Evolutionary conservation across 129 eudicot genomes (phyloP), one percentile per base, ranked within the genome.

Genomic region (Chrysanthemum makinoi): DNA sequence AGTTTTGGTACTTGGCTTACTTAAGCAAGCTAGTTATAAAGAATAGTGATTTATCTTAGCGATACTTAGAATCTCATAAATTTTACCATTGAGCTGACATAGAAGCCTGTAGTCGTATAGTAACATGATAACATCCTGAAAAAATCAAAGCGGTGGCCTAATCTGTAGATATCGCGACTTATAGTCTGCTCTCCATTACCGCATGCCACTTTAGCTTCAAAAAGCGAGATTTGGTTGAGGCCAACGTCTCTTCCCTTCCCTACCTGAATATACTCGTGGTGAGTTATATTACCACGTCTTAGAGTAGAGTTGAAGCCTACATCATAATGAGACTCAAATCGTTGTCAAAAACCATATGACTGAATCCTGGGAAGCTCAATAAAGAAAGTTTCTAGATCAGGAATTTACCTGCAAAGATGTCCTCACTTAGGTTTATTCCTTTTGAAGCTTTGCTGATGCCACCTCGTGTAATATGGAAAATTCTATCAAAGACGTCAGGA

Each of bases 121-220:
- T 82, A 90, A 77, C 86, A 87, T 52, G 99, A 95, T 62, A 95
- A 78, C 99, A 95, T 95, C 74, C 99, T 89, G 94, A 95, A 95
- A 82, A 95, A 95, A 77, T 95, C 99, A 80, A 95, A 95, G 72
- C 99, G 99, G 78, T 95, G 99, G 61, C 99, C 99, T 69, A 95
- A 73, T 83, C 99, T 85, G 83, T 95, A 95, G 53, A 95, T 80
- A 83, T 95, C 99, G 48, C 99, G 96, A 76, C 99, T 95, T 72
- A 95, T 94, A 57, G 97, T 95, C 83, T 95, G 99, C 83, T 95
- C 99, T 73, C 99, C 99, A 44, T 95, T 95, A 60, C 99, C 99
- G 62, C 99, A 95, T 70, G 99, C 99, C 24, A 95, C 99, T 84
- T 95, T 95, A 30, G 99, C 99, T 83, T 95, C 99, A 72, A 95